phyloP scores from a whole-genome alignment of 2,329 filamentous ascomycete species.

The Dothideomycetes sp. region DNA sequence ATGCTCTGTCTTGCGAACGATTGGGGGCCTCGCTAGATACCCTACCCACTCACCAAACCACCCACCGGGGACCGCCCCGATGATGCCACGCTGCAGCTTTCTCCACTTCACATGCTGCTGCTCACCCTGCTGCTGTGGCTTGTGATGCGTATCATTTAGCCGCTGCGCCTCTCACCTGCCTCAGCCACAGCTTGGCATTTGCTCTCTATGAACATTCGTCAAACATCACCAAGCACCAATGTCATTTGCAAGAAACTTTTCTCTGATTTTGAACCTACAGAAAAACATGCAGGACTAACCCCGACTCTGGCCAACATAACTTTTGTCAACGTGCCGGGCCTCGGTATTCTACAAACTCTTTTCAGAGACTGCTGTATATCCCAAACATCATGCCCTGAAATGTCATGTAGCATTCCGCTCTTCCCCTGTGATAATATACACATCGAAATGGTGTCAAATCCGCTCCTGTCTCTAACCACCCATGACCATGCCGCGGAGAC shows the following conservation, averaged over 20 bases:
- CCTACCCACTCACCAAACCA: background rate
- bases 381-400: slow-evolving; percentile 12
- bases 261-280: slow-evolving; percentile 9
- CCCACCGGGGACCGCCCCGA: background rate
- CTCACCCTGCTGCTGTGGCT: too few relatives aligned
- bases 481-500: slow-evolving; percentile 59
- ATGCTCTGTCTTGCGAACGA: too few relatives aligned
- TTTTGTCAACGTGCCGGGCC: slow-evolving; percentile 3
- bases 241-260: slow-evolving; percentile 10
- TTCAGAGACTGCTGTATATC: slow-evolving; percentile 7
- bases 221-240: too few relatives aligned
- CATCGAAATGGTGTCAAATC: slow-evolving; percentile 12
- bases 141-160: too few relatives aligned
- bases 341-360: slow-evolving; percentile 9
- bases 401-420: slow-evolving; percentile 6
- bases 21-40: slow-evolving; percentile 1
- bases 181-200: too few relatives aligned
- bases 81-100: slow-evolving; percentile 4
- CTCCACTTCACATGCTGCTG: too few relatives aligned
- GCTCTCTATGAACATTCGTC: too few relatives aligned
- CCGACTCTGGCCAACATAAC: slow-evolving; percentile 5
- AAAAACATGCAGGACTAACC: slow-evolving; percentile 10
- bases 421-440: slow-evolving; percentile 10
- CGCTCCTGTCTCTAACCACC: slow-evolving; percentile 29
- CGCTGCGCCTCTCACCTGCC: too few relatives aligned